Percentiles rank a stretch among this genome's conserved stretches.
Conservation (phyloP, 179 eudicot genomes). For the Camellia oleifera region DNA sequence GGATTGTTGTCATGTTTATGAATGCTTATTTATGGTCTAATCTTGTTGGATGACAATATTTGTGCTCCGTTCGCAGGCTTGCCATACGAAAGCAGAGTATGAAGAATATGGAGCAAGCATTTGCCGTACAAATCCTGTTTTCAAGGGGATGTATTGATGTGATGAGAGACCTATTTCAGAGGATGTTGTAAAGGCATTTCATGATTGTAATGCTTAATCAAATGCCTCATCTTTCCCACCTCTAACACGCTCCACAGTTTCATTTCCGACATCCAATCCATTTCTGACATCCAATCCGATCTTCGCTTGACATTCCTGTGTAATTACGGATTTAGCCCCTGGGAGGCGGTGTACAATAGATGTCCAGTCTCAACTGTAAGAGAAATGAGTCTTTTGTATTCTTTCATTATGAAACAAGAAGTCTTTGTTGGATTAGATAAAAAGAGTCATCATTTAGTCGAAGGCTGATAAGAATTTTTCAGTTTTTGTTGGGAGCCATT, state of each 20-base stretch:
- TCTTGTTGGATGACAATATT: neutral
- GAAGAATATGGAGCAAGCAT: constrained; percentile 97
- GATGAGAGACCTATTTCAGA: neutral
- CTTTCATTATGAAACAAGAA: constrained; percentile 24
- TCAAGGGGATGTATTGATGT: constrained; percentile 92
- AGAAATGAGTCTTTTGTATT: constrained; percentile 17
- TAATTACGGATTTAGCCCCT: constrained; percentile 15
- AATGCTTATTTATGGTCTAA: neutral
- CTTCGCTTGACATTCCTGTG: neutral
- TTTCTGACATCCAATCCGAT: neutral
- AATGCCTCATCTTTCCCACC: constrained; percentile 14
- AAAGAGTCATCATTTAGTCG: constrained; percentile 1
- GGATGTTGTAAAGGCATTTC: constrained; percentile 11
- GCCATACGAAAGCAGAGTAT: constrained; percentile 96
- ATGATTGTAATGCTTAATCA: neutral
- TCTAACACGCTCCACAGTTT: neutral
- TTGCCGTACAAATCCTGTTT: constrained; percentile 93
- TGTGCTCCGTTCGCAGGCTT: constrained; percentile 51
- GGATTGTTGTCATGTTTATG: neutral
- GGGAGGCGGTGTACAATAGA: constrained; percentile 23
- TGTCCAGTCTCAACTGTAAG: constrained; percentile 18
- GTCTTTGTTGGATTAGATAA: constrained; percentile 13
- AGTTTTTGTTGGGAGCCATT: constrained; percentile 4
- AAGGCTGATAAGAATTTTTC: neutral
- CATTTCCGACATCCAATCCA: neutral